Evolutionary conservation across 768 basidiomycete genomes (phyloP), one percentile per base, ranked within the genome.

Genomic region (Phylloporus sp.): DNA sequence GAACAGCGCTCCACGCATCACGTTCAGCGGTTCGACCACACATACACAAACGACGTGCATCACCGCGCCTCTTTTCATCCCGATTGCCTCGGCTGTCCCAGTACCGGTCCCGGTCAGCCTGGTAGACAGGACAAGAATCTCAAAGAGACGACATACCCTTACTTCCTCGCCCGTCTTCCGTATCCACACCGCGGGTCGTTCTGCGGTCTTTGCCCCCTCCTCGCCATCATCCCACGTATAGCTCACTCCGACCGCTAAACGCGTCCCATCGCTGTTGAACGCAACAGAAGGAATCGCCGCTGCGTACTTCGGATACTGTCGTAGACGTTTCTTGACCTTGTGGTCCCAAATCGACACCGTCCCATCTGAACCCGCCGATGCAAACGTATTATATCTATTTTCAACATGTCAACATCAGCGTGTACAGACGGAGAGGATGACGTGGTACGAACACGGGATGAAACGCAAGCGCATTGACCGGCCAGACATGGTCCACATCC

Each of bases 281-380:
- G 87, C 80, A 35, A 94, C 73, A 0, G 86, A 80, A 0, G 91
- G 82, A n/a, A 97, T 84, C 3, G 86, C 78, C 0, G 81, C 77
- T 5, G 77, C 70, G 70, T 85, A 93, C 63, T 90, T 90, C 0
- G 86, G 85, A 57, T 90, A 95, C 60, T 95, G 93, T 23, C 93
- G 84, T 47, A 98, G 74, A 2, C 97, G 85, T 66, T 98, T 98
- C 75, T 97, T 97, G 49, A 95, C 87, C 58, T 87, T 86, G 70
- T 95, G 93, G 65, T 98, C 97, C 97, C 97, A 99, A 53, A 98
- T 85, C 0, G 92, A 93, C 38, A 98, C 91, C 2, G 88, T 88
- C 1, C 86, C 86, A 67, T 99, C 97, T 0, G 93, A 95, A 32
- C 97, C 97, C 3, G 87, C 95, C 0, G 95, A 95, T 0, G 92